Base-by-base conservation (phyloP, 441 rosid genomes). In the Sinapis alba region DNA sequence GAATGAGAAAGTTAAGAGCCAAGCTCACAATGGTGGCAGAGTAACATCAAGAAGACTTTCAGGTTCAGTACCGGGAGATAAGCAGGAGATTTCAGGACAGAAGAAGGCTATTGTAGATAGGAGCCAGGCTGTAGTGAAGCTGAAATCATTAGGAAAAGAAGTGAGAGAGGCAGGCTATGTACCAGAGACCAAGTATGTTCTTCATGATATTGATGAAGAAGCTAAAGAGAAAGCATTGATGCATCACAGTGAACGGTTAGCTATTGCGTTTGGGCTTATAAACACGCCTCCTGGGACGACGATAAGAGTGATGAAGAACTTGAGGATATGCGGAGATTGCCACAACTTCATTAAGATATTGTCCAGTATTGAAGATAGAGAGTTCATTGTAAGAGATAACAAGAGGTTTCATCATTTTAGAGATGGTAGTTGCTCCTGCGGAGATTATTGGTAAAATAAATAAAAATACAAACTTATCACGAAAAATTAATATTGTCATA, bases 371-470 rank as follows among this genome's bases (percentile, higher is more conserved):
- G 80, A 80, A 78, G 80, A 75, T 75, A 84, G 87, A 75, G 89
- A 85, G 81, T 79, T 88, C 4, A 50, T 86, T 36, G 69, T 86
- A 76, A 84, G 88, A 84, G 90, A 90, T 78, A 78, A 70, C 75
- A 87, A 83, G 76, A 82, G 91, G 38, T 88, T 88, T 77, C 96
- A 88, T 77, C 86, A 83, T 82, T 90, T 90, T 82, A 86, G 79
- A 77, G 79, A 87, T 73, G 93, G 93, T 27, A 57, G 21, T 65
- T 89, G 94, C 56, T 84, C 92, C 0, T 89, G 90, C 21, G 70
- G 87, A 62, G 89, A 88, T 78, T 81, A 82, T 77, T 90, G 91
- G 96, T 90, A 75, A n/a, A n/a, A n/a, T n/a, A n/a, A n/a, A n/a
- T n/a, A n/a, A n/a, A n/a, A n/a, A n/a, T n/a, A n/a, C n/a, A n/a